Percentiles rank a stretch among this genome's conserved stretches.
Evolutionary conservation across 768 basidiomycete species (phyloP).

Genomic region (Chalciporus pseudorubinellus): DNA sequence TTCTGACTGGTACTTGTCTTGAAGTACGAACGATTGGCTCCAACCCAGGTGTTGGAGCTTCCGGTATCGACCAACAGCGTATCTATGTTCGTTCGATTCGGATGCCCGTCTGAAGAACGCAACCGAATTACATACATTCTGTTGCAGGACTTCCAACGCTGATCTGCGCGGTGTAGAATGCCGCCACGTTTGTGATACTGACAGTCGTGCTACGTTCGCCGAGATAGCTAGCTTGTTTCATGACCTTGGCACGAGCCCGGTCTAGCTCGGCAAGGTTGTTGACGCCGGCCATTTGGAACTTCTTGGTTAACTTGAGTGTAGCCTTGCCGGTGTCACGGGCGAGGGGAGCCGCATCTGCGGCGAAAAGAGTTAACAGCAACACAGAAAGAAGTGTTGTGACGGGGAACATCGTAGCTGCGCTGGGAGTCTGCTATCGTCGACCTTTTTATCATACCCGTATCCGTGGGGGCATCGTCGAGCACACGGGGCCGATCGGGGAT

Average conservation of each 20-base stretch:
- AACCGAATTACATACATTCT: constrained; percentile 16
- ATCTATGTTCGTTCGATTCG: constrained; percentile 13
- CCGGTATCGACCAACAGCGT: constrained; percentile 32
- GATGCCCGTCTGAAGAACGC: not conserved
- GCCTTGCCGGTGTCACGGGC: not conserved
- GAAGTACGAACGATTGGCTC: constrained; percentile 20
- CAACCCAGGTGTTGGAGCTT: constrained; percentile 34
- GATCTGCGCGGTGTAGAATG: constrained; percentile 29
- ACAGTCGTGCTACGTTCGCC: constrained; percentile 7
- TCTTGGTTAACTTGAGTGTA: constrained; percentile 10
- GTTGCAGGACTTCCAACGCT: constrained; percentile 23
- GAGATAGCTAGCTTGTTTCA: not conserved
- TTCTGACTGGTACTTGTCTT: constrained; percentile 15
- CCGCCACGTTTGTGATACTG: constrained; percentile 22
- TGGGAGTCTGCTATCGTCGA: too few species aligned
- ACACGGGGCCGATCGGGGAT: too few species aligned
- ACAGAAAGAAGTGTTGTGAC: too few species aligned
- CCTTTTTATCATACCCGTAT: too few species aligned
- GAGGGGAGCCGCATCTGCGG: too few species aligned
- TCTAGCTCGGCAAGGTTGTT: constrained; percentile 9
- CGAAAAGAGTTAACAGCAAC: too few species aligned
- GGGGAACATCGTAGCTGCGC: too few species aligned
- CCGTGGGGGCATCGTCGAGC: too few species aligned
- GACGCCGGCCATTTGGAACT: constrained; percentile 7
- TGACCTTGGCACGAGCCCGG: too few species aligned